Evolutionary conservation across 306 rosid genomes (phyloP).

Genomic region (Dryas alaskensis): DNA sequence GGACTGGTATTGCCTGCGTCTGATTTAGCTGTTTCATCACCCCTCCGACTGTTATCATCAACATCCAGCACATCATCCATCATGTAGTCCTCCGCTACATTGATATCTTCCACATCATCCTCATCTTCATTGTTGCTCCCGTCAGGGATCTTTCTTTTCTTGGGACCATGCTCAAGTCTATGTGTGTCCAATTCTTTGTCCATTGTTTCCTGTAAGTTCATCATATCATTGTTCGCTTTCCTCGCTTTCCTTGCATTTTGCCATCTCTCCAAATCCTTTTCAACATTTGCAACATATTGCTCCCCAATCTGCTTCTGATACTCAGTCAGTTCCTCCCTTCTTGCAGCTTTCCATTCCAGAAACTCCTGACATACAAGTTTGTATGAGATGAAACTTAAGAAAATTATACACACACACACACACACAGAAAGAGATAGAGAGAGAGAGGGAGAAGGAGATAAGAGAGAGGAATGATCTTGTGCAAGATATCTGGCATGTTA

Average conservation of each 20-base stretch:
- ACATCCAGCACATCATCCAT: conserved; percentile 80
- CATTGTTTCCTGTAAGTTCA: conserved; percentile 95
- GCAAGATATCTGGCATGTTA: not conserved
- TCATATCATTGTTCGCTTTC: conserved; percentile 54
- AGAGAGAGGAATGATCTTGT: no score
- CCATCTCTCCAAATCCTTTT: conserved; percentile 96
- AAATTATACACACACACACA: not conserved
- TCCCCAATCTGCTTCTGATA: conserved; percentile 90
- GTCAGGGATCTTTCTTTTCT: conserved; percentile 79
- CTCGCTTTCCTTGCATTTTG: conserved; percentile 79
- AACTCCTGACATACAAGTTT: conserved; percentile 53
- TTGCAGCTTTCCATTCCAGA: conserved; percentile 76
- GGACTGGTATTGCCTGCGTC: conserved; percentile 42
- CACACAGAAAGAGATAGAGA: not conserved
- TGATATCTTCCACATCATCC: conserved; percentile 90
- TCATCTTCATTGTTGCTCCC: conserved; percentile 79
- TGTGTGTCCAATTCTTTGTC: conserved; percentile 96
- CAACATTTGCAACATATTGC: conserved; percentile 79
- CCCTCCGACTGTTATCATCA: conserved; percentile 65
- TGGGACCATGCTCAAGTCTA: conserved; percentile 98
- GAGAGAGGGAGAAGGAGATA: not conserved
- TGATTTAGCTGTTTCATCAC: conserved; percentile 57
- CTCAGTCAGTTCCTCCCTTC: conserved; percentile 81
- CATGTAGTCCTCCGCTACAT: conserved; percentile 84
- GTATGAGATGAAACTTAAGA: not conserved